Percentiles rank a stretch among this genome's conserved stretches.
Conservation (phyloP, 225 moss, liverwort and hornwort species). For the Ulota crispa region DNA sequence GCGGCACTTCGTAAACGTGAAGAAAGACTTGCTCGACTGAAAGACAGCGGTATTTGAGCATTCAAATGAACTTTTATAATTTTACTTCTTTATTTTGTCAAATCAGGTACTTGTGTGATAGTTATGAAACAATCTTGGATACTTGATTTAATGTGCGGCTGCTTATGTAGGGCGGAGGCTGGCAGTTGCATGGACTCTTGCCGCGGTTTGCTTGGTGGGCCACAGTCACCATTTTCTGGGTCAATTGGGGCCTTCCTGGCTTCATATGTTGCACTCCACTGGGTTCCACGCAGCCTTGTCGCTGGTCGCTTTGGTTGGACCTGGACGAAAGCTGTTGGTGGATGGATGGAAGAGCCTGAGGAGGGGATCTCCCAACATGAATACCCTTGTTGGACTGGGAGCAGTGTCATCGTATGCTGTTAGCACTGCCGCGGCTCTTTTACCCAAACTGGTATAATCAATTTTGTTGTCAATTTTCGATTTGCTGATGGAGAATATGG, state of each 20-base stretch:
- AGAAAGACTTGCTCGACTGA: conserved; percentile 89
- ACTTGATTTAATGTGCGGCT: conserved; percentile 8
- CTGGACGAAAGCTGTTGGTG: conserved; percentile 84
- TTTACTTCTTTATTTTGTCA: neutral
- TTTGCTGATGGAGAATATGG: conserved; percentile 1
- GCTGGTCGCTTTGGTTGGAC: conserved; percentile 81
- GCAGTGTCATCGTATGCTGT: conserved; percentile 90
- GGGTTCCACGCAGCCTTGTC: conserved; percentile 85
- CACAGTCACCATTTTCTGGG: conserved; percentile 84
- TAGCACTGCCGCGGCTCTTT: conserved; percentile 87
- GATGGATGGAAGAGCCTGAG: conserved; percentile 94
- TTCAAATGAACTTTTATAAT: neutral
- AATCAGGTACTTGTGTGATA: neutral
- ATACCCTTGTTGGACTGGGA: conserved; percentile 94
- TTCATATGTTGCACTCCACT: conserved; percentile 88
- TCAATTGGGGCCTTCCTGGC: conserved; percentile 74
- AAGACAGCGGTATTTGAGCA: conserved; percentile 75
- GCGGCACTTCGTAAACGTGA: conserved; percentile 92
- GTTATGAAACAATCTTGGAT: neutral
- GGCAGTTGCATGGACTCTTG: conserved; percentile 93
- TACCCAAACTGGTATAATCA: conserved; percentile 80
- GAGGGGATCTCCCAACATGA: conserved; percentile 94
- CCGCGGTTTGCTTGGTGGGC: conserved; percentile 88
- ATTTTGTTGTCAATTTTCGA: neutral
- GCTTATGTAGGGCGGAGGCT: conserved; percentile 74